Evolutionary conservation across 331 rosid genomes (phyloP).

Genomic region (Malus hybrid): DNA sequence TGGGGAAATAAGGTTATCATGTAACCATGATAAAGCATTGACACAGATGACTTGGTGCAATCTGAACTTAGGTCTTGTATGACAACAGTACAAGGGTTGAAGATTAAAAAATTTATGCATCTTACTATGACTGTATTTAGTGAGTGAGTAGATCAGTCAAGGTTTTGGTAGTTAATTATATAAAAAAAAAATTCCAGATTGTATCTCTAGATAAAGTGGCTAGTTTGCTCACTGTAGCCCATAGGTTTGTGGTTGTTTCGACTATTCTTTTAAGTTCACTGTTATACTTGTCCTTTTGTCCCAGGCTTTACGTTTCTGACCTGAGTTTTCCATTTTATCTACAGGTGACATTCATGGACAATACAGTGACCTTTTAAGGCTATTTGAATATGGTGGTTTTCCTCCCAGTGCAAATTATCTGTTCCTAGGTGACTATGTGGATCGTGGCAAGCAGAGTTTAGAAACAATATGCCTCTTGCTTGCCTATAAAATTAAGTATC

Average conservation of each 20-base stretch:
- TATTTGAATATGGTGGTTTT: slow-evolving; percentile 94
- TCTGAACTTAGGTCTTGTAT: not conserved
- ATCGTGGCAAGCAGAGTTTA: slow-evolving; percentile 94
- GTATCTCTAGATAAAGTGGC: not conserved
- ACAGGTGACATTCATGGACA: slow-evolving; percentile 98
- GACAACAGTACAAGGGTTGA: not conserved
- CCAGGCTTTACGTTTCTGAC: slow-evolving; percentile 2
- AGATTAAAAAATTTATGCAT: no score
- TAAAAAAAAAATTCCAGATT: not conserved
- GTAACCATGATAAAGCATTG: not conserved
- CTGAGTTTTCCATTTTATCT: slow-evolving; percentile 11
- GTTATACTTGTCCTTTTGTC: not conserved
- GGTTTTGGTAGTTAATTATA: not conserved
- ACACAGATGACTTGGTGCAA: not conserved
- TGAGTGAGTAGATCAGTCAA: not conserved
- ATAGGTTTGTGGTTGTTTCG: not conserved
- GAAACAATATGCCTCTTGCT: slow-evolving; percentile 96
- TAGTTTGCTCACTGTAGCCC: not conserved
- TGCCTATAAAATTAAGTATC: slow-evolving; percentile 65
- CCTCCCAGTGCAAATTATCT: slow-evolving; percentile 86
- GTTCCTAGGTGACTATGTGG: slow-evolving; percentile 90
- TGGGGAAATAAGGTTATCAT: not conserved
- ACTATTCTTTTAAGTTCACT: not conserved
- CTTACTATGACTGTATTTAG: not conserved
- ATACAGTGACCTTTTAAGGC: slow-evolving; percentile 84